phyloP scores from a whole-genome alignment of 2,329 filamentous ascomycete species.

The Orbilia blumenaviensis region DNA sequence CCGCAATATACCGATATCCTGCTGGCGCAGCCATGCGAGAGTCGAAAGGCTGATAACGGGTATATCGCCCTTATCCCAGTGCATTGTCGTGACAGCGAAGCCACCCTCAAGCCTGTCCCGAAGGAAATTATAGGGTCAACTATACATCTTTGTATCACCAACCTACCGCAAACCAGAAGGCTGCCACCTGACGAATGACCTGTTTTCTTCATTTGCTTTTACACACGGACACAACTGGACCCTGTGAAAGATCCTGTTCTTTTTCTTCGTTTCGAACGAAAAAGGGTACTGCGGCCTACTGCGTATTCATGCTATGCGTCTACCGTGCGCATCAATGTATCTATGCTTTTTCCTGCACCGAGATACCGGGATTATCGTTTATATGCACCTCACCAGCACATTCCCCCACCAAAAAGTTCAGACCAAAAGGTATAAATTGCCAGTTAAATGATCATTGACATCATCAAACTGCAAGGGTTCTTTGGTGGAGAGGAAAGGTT shows the following conservation, averaged over 20 bases:
- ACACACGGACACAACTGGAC: conserved; percentile 1
- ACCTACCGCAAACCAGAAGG: background rate
- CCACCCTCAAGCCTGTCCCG: conserved; percentile 13
- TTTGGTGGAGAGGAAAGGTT: background rate
- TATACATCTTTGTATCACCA: conserved; percentile 16
- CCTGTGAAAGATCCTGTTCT: conserved; percentile 5
- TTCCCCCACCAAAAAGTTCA: conserved; percentile 44
- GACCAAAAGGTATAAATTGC: conserved; percentile 29
- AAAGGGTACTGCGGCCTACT: background rate
- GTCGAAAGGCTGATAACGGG: conserved; percentile 30
- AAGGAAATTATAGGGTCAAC: conserved; percentile 13
- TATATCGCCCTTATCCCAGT: conserved; percentile 29
- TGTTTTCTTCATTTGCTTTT: conserved; percentile 14
- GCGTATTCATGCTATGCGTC: conserved; percentile 13
- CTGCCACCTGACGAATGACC: conserved; percentile 13
- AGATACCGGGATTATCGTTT: conserved; percentile 28
- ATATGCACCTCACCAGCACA: conserved; percentile 8
- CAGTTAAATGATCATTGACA: conserved; percentile 42
- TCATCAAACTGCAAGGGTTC: conserved; percentile 48
- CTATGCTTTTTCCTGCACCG: conserved; percentile 26
- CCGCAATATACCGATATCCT: conserved; percentile 9
- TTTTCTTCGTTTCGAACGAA: conserved; percentile 2
- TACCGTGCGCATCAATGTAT: conserved; percentile 27
- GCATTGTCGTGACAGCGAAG: conserved; percentile 5
- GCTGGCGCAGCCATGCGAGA: conserved; percentile 14